A percentile compares a stretch with the other conserved stretches of the same genome.
phyloP scores from a whole-genome alignment of 2,329 filamentous ascomycete species.

The Claviceps arundinis region DNA sequence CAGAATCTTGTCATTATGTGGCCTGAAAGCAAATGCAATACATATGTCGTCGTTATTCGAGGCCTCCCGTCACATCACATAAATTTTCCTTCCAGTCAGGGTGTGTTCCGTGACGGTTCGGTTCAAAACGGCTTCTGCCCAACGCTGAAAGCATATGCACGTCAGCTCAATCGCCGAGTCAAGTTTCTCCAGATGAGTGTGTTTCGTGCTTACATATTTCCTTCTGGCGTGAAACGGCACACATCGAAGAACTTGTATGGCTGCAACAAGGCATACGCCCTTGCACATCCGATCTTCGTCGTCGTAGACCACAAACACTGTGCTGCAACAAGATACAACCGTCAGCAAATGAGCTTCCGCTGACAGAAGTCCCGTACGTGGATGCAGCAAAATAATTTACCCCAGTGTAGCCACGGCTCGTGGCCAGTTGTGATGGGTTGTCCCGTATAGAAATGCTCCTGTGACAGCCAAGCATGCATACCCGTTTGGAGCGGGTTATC shows the following conservation, averaged over 20 bases:
- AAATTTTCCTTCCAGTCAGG: neutral
- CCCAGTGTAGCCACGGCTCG: constrained; percentile 24
- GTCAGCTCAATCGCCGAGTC: neutral
- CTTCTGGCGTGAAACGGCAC: constrained; percentile 21
- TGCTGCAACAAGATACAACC: constrained; percentile 10
- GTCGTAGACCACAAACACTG: constrained; percentile 23
- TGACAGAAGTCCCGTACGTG: neutral
- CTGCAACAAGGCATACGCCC: constrained; percentile 17
- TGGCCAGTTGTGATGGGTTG: constrained; percentile 19
- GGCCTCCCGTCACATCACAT: too few species aligned
- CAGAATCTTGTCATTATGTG: neutral
- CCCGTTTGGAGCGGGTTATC: constrained; percentile 18
- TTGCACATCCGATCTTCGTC: constrained; percentile 21
- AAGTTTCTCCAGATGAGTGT: neutral
- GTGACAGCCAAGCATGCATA: constrained; percentile 18
- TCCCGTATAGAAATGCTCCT: constrained; percentile 17
- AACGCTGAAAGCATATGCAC: constrained; percentile 8
- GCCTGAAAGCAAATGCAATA: neutral
- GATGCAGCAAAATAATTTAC: constrained; percentile 11
- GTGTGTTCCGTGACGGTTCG: neutral
- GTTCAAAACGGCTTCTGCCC: constrained; percentile 16
- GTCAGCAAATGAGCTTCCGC: neutral
- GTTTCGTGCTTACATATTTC: constrained; percentile 20
- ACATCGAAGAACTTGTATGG: constrained; percentile 21
- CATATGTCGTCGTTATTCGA: constrained; percentile 12